Evolutionary conservation across 2,329 filamentous ascomycete genomes (phyloP).

Genomic region (Pezicula carpinea): DNA sequence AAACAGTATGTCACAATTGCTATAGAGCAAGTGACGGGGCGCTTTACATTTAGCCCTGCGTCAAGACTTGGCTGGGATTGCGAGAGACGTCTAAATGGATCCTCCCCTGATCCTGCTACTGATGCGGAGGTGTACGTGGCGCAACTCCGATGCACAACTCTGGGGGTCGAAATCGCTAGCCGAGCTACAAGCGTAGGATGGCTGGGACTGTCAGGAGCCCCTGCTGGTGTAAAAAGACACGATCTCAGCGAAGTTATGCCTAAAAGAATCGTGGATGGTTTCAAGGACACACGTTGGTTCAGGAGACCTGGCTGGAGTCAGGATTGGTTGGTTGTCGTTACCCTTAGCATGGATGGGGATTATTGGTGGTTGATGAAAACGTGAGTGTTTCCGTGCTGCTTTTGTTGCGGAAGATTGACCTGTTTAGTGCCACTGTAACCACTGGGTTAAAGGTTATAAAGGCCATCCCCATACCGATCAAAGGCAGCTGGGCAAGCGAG

Average conservation of each 20-base stretch:
- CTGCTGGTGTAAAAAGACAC: slow-evolving; percentile 43
- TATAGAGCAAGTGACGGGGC: slow-evolving; percentile 76
- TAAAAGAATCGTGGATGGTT: slow-evolving; percentile 36
- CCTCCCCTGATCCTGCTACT: slow-evolving; percentile 47
- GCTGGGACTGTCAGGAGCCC: slow-evolving; percentile 34
- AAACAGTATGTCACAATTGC: slow-evolving; percentile 55
- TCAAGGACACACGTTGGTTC: slow-evolving; percentile 46
- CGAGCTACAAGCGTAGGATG: slow-evolving; percentile 62
- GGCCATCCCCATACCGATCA: slow-evolving; percentile 22
- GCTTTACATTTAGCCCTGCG: slow-evolving; percentile 64
- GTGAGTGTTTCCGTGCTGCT: slow-evolving; percentile 29
- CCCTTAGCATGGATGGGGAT: slow-evolving; percentile 68
- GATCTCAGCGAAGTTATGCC: slow-evolving; percentile 55
- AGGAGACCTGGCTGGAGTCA: slow-evolving; percentile 66
- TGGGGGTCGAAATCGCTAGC: slow-evolving; percentile 57
- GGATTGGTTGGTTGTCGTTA: slow-evolving; percentile 68
- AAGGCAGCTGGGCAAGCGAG: slow-evolving; percentile 15
- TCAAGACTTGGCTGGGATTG: slow-evolving; percentile 49
- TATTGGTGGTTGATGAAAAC: slow-evolving; percentile 72
- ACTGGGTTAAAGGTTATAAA: slow-evolving; percentile 17
- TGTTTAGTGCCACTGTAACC: slow-evolving; percentile 11
- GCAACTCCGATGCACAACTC: slow-evolving; percentile 54
- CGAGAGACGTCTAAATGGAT: slow-evolving; percentile 61
- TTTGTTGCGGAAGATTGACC: slow-evolving; percentile 23
- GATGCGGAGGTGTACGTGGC: slow-evolving; percentile 57